A percentile compares a stretch with the other conserved stretches of the same genome.
Evolutionary conservation across 805 yeast species (phyloP).

Genomic region (Suhomyces sp.): DNA sequence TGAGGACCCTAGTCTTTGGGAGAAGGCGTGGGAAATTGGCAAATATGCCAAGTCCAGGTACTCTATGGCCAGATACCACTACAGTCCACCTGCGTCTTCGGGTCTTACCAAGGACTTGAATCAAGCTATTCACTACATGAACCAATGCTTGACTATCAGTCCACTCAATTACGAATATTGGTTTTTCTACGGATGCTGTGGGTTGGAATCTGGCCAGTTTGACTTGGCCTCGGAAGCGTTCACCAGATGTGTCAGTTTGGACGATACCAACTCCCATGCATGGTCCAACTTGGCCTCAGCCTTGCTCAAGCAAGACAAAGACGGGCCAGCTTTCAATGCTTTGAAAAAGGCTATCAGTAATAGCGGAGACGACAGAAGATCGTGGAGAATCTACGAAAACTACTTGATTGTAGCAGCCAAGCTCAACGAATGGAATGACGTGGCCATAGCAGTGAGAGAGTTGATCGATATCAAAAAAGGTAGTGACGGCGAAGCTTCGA

Average conservation of each 20-base stretch:
- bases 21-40: constrained; percentile 82
- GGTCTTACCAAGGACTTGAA: constrained; percentile 51
- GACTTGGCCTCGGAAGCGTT: constrained; percentile 88
- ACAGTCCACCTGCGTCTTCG: constrained; percentile 57
- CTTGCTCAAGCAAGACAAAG: constrained; percentile 58
- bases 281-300: constrained; percentile 94
- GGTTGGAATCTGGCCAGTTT: constrained; percentile 67
- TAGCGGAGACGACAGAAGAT: constrained; percentile 61
- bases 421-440: constrained; percentile 86
- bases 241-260: constrained; percentile 82
- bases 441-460: constrained; percentile 66
- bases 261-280: constrained; percentile 73
- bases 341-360: constrained; percentile 71
- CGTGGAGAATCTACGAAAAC: constrained; percentile 92
- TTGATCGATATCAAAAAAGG: constrained; percentile 56
- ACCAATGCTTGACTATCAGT: constrained; percentile 68
- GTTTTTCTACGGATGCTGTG: constrained; percentile 91
- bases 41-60: constrained; percentile 82
- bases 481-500: constrained; percentile 56
- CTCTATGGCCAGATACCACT: constrained; percentile 71
- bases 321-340: constrained; percentile 81
- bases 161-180: constrained; percentile 79
- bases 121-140: constrained; percentile 61
- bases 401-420: constrained; percentile 77
- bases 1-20: constrained; percentile 75